Evolutionary conservation across 2,329 filamentous ascomycete genomes (phyloP).

Genomic region (Blastomyces parvus): DNA sequence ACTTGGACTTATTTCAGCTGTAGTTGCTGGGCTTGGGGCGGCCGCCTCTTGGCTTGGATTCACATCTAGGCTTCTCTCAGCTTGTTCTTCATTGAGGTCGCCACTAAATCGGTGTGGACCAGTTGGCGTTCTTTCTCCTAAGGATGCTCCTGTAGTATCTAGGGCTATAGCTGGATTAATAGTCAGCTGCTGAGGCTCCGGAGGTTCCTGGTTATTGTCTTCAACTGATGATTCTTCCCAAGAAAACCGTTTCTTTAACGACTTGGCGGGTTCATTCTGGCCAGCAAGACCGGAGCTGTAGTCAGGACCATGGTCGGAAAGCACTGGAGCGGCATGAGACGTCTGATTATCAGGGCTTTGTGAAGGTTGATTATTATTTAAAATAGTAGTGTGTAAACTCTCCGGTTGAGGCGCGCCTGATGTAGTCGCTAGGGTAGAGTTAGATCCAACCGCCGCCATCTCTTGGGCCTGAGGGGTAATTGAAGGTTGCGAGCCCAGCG

Average conservation of each 20-base stretch:
- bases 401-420: not conserved
- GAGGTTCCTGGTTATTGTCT: conserved; percentile 9
- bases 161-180: not conserved
- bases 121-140: conserved; percentile 1
- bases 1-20: not conserved
- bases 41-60: not conserved
- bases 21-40: not conserved
- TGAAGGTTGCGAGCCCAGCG: conserved; percentile 29
- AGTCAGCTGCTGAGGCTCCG: conserved; percentile 5
- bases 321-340: not conserved
- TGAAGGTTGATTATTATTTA: not conserved
- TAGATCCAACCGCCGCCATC: conserved; percentile 11
- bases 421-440: conserved; percentile 9
- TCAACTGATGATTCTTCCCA: conserved; percentile 29
- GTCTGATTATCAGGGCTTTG: not conserved
- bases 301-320: not conserved
- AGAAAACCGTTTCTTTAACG: conserved; percentile 35
- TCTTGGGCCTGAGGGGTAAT: not conserved
- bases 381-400: not conserved
- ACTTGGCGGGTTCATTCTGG: conserved; percentile 18
- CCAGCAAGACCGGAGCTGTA: not conserved
- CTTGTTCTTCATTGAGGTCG: not conserved
- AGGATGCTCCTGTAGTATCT: not conserved
- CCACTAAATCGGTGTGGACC: not conserved
- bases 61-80: not conserved